Base-by-base conservation (phyloP, 257 asterid species). In the Paraleonurus japonicus region DNA sequence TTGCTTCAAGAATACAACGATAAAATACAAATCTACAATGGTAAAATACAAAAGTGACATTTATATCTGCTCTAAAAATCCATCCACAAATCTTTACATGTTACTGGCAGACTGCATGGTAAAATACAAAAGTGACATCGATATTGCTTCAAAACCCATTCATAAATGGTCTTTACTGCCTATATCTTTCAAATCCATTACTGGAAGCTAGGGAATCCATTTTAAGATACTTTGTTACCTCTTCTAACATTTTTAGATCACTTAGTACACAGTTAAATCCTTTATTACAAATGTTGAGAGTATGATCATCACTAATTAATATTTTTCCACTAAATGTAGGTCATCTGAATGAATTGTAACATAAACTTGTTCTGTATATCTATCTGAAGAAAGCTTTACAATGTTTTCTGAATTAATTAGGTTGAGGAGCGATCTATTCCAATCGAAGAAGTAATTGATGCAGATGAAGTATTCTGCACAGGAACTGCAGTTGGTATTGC, bases 401-500 rank as follows among this genome's bases (percentile, higher is more conserved):
- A 5, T 13, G 4, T 58, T 67, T 75, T 37, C 12, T 39, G 32
- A 67, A 48, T 16, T 59, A 32, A 20, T 8, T 67, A 92, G 96
- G 95, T 90, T 10, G 88, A 88, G 73, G 97, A 93, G 75, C 87
- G 94, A 47, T 39, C 61, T 0, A 76, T 93, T 54, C 79, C 92
- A 11, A 86, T 86, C 7, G 92, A 93, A 15, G 97, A 93, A 78
- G 54, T 93, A 22, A 63, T 81, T 7, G 80, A 66, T 7, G 98
- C 97, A 0, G 94, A 93, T 27, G 95, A 93, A 81, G 95, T 87
- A 20, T 93, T 93, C 76, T 90, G 98, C 81, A 90, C 97, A 0
- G 98, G 98, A 71, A 93, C 98, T 19, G 98, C 98, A 10, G 98
- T 89, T 24, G 90, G 87, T 33, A 85, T 93, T 85, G 92, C 93